A percentile compares a stretch with the other conserved stretches of the same genome.
Conservation (phyloP, 306 rosid genomes). For the Prosopis cineraria region DNA sequence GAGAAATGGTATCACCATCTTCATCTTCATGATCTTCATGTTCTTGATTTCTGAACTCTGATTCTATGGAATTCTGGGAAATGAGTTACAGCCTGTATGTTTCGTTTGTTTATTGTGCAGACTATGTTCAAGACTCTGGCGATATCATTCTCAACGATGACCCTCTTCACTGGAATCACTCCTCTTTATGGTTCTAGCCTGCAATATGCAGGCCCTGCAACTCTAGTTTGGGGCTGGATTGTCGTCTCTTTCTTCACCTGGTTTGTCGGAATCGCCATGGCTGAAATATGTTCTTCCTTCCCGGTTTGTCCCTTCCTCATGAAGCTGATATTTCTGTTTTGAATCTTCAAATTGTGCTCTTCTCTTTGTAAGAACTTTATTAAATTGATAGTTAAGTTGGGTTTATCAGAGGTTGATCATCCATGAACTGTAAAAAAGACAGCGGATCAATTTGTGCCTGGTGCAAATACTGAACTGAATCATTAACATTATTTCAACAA, state of each 20-base stretch:
- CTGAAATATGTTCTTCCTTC: conserved; percentile 92
- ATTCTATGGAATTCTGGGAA: background rate
- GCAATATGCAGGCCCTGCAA: conserved; percentile 82
- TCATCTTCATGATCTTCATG: background rate
- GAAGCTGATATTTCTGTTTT: background rate
- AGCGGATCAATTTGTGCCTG: background rate
- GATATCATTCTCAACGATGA: conserved; percentile 86
- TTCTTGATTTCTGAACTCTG: too few species aligned
- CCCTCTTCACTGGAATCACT: conserved; percentile 94
- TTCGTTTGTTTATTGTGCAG: conserved; percentile 46
- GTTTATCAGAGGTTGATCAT: background rate
- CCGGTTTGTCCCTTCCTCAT: conserved; percentile 54
- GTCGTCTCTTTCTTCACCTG: conserved; percentile 87
- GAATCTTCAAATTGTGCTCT: background rate
- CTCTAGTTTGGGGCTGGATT: conserved; percentile 92
- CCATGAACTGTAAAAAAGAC: background rate
- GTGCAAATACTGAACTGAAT: background rate
- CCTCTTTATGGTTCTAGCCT: conserved; percentile 87
- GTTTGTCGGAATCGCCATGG: conserved; percentile 89
- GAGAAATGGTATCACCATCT: conserved; percentile 66
- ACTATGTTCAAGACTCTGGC: conserved; percentile 88
- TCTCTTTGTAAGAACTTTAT: background rate
- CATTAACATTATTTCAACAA: background rate
- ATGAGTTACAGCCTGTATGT: background rate
- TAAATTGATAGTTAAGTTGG: background rate